A percentile compares a stretch with the other conserved stretches of the same genome.
phyloP scores from a whole-genome alignment of 495 filamentous ascomycete species.

The Trichoderma gamsii region DNA sequence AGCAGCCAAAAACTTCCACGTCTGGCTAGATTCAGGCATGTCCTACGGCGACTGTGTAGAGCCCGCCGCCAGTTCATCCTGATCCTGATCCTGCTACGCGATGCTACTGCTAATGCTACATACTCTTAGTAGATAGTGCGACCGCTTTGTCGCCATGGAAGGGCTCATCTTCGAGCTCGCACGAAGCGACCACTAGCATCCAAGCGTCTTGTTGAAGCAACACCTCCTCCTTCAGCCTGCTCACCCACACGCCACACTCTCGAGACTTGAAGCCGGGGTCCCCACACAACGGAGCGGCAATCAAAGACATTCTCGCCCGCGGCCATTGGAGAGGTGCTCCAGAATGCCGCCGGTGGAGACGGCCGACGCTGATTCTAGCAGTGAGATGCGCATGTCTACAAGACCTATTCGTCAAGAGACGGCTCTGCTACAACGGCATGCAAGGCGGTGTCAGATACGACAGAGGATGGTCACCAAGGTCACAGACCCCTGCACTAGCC shows the following conservation, averaged over 20 bases:
- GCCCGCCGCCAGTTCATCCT: too few species aligned
- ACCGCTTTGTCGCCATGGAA: too few species aligned
- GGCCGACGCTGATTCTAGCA: background rate
- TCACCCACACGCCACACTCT: constrained; percentile 5
- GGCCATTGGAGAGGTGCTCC: constrained; percentile 1
- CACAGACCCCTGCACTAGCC: too few species aligned
- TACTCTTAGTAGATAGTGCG: too few species aligned
- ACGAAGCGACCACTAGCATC: background rate
- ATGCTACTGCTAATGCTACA: too few species aligned
- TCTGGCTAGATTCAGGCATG: background rate
- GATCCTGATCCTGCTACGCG: too few species aligned
- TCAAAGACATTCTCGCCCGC: constrained; percentile 6
- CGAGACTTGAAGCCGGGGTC: background rate
- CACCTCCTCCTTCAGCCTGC: background rate
- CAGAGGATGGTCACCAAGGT: too few species aligned
- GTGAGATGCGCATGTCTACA: background rate
- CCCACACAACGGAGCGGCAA: background rate
- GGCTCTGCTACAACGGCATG: background rate
- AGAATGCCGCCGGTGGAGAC: background rate
- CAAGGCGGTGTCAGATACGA: background rate
- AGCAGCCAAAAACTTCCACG: background rate
- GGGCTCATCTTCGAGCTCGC: background rate
- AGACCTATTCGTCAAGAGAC: background rate
- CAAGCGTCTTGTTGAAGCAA: background rate
- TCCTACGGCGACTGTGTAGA: too few species aligned